Evolutionary conservation across 768 basidiomycete species (phyloP), one percentile per base, ranked within the genome.

Genomic region (Sporobolomyces phaffii): DNA sequence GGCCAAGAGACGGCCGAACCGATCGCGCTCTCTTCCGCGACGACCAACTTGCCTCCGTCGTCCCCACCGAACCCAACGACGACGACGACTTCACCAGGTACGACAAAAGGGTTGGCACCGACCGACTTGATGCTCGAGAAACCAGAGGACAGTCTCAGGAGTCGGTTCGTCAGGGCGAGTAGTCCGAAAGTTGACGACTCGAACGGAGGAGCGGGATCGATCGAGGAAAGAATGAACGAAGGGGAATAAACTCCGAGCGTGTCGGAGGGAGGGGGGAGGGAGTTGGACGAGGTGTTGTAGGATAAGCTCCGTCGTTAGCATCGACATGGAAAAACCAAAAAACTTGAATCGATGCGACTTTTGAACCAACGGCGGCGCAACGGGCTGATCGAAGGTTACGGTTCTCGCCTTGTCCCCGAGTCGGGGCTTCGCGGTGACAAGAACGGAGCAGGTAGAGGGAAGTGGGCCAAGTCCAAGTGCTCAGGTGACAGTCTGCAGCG

Each of bases 91-190:
- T 28, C 20, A 2, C 36, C 52, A 24, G 33, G 40, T 28, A 64
- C 83, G 89, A 53, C 89, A 88, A 65, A 80, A 88, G 61, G 80
- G 87, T 56, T 89, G 90, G 74, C 86, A 84, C 69, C 85, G 88
- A 70, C 82, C 88, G n/a, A 87, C 89, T 74, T 84, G 83, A 45
- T 86, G 86, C 75, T 84, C 63, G 83, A 79, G 78, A 91, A 90
- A 76, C 87, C 72, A 15, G 62, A 66, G 36, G 56, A 58, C 44
- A 58, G 56, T 45, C 47, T 69, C 59, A 50, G 52, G 41, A 50
- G 56, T 33, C 22, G 70, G 62, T 72, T 72, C 20, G 62, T 62
- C 17, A 52, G 70, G 31, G 70, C 70, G 34, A 68, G 70, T 29
- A 61, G 59, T 33, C 70, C 70, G 31, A 58, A 45, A 29, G 65